A percentile compares a stretch with the other conserved stretches of the same genome.
phyloP scores from a whole-genome alignment of 306 rosid genomes.

The Lathyrus tuberosus region DNA sequence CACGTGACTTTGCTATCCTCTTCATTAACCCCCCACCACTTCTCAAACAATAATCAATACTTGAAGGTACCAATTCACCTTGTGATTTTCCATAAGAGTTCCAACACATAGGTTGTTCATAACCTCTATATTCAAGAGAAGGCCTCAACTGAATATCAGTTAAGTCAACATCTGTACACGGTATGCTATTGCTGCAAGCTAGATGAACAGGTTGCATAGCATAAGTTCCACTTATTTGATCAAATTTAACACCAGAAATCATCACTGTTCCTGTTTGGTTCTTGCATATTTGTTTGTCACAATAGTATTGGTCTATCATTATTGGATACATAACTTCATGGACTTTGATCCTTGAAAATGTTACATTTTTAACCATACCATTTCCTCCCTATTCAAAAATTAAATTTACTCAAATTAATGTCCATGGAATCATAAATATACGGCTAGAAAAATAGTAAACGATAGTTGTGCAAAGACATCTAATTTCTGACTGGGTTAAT shows the following conservation, averaged over 20 bases:
- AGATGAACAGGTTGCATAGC: slow-evolving; percentile 66
- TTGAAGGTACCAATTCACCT: slow-evolving; percentile 66
- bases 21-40: slow-evolving; percentile 55
- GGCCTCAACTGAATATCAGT: slow-evolving; percentile 71
- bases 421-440: neutral
- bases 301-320: slow-evolving; percentile 81
- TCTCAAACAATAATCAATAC: slow-evolving; percentile 77
- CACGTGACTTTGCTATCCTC: slow-evolving; percentile 68
- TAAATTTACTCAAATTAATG: slow-evolving; percentile 6
- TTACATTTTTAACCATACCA: slow-evolving; percentile 85
- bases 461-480: too few relatives aligned
- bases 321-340: slow-evolving; percentile 72
- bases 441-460: neutral
- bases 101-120: slow-evolving; percentile 59
- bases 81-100: slow-evolving; percentile 81
- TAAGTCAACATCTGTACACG: slow-evolving; percentile 79
- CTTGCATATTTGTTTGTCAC: slow-evolving; percentile 80
- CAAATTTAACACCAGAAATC: slow-evolving; percentile 65
- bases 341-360: slow-evolving; percentile 77
- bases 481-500: neutral
- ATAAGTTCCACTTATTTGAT: slow-evolving; percentile 64
- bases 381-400: slow-evolving; percentile 66
- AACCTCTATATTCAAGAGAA: slow-evolving; percentile 36
- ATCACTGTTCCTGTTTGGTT: slow-evolving; percentile 69
- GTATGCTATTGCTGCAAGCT: slow-evolving; percentile 75